A percentile compares a stretch with the other conserved stretches of the same genome.
phyloP scores from a whole-genome alignment of 2,329 filamentous ascomycete genomes.

The Ascochyta koolunga region DNA sequence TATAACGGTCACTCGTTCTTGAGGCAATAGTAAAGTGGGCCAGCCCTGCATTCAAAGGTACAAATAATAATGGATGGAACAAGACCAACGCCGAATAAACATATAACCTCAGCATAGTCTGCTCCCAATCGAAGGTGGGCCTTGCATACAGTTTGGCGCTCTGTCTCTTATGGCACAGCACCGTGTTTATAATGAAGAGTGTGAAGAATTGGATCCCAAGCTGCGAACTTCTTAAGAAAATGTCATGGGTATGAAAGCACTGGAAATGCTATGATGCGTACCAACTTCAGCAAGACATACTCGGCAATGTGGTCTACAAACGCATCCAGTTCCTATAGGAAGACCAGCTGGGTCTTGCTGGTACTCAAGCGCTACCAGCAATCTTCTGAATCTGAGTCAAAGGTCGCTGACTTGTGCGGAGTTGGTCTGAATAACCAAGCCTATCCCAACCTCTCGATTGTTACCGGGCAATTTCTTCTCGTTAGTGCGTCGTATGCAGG shows the following conservation, averaged over 20 bases:
- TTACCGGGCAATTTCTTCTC: not conserved
- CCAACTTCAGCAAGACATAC: too few relatives aligned
- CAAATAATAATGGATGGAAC: not conserved
- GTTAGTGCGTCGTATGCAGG: constrained; percentile 4
- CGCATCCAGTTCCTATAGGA: too few relatives aligned
- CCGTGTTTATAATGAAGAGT: too few relatives aligned
- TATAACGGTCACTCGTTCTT: not conserved
- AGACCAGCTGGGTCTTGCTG: too few relatives aligned
- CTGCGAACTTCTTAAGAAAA: too few relatives aligned
- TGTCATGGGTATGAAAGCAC: too few relatives aligned
- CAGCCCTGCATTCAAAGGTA: not conserved
- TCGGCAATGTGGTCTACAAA: too few relatives aligned
- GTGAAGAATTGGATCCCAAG: not conserved
- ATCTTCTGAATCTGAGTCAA: too few relatives aligned
- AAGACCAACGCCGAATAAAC: not conserved
- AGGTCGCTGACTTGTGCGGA: too few relatives aligned
- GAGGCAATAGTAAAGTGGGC: not conserved
- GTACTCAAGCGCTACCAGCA: too few relatives aligned
- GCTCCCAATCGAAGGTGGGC: not conserved
- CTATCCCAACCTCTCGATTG: not conserved
- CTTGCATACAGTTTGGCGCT: not conserved
- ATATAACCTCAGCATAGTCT: not conserved
- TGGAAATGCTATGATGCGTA: too few relatives aligned
- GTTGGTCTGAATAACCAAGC: too few relatives aligned
- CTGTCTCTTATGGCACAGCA: not conserved